Evolutionary conservation across 257 asterid genomes (phyloP).

Genomic region (Ligustrum vulgare): DNA sequence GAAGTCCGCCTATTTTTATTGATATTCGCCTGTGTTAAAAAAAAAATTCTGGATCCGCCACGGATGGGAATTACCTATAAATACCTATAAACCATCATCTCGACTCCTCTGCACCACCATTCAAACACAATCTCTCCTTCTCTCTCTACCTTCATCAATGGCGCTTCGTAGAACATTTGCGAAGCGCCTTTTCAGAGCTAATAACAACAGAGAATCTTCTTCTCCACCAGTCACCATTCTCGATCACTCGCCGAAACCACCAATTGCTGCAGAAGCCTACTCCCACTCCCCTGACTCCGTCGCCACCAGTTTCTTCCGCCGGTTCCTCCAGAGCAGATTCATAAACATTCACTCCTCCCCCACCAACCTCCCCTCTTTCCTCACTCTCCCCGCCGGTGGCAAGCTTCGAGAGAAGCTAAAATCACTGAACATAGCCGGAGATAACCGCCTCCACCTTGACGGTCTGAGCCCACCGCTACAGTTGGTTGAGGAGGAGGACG

Average conservation of each 20-base stretch:
- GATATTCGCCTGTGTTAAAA: too few species aligned
- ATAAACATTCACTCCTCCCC: constrained; percentile 48
- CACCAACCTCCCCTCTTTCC: constrained; percentile 43
- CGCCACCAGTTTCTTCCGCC: constrained; percentile 36
- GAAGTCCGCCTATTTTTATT: too few species aligned
- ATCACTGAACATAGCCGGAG: constrained; percentile 37
- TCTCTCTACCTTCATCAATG: constrained; percentile 33
- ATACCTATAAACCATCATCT: constrained; percentile 43
- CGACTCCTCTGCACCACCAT: constrained; percentile 24
- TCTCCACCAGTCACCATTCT: background rate
- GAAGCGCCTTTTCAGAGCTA: constrained; percentile 26
- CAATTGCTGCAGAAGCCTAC: constrained; percentile 17
- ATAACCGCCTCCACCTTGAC: constrained; percentile 35
- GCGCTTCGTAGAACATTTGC: constrained; percentile 58
- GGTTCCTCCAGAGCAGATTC: constrained; percentile 50
- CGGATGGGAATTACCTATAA: too few species aligned
- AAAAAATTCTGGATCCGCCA: too few species aligned
- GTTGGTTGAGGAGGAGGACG: constrained; percentile 12
- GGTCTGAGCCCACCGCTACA: constrained; percentile 31
- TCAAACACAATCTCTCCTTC: background rate
- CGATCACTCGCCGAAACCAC: constrained; percentile 16
- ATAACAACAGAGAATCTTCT: constrained; percentile 7
- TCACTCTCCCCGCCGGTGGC: constrained; percentile 57
- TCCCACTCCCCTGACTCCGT: constrained; percentile 31
- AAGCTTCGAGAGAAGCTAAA: constrained; percentile 57